These are phyloP conservation scores for Arctium lappa DNA, from an alignment of 129 eudicot genomes.

Conservation along the genomic window DNA sequence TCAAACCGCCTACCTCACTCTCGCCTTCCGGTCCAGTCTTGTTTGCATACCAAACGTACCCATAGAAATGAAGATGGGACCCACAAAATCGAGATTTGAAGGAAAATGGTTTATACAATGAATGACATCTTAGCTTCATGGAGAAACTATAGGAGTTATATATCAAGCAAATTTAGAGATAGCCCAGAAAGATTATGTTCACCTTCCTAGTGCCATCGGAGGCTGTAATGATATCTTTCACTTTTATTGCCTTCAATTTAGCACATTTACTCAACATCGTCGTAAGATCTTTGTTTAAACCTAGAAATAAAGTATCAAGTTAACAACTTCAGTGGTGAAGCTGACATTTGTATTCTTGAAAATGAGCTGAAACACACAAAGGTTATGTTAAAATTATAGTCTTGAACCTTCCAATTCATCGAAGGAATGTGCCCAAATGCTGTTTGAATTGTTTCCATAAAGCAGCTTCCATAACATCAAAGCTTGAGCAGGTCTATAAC, in stretches of 20 bases:
- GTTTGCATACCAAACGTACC: background rate
- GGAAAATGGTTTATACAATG: background rate
- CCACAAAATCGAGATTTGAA: background rate
- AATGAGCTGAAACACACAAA: background rate
- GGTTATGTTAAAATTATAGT: background rate
- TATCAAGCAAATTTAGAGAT: conserved; percentile 12
- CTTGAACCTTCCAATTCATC: conserved; percentile 77
- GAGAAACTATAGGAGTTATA: background rate
- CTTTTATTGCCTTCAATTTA: conserved; percentile 58
- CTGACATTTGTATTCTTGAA: background rate
- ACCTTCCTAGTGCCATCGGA: conserved; percentile 98
- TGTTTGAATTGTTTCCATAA: conserved; percentile 60
- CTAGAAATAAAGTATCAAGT: conserved; percentile 23
- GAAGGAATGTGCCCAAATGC: conserved; percentile 60
- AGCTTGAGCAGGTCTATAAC: conserved; percentile 92
- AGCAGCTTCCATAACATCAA: conserved; percentile 95
- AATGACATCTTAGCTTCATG: background rate
- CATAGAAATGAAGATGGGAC: background rate
- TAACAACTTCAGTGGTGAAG: background rate
- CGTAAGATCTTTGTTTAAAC: conserved; percentile 76
- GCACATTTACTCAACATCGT: conserved; percentile 63
- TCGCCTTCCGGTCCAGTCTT: background rate
- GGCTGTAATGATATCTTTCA: conserved; percentile 70
- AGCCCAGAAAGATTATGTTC: conserved; percentile 22
- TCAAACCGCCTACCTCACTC: background rate